phyloP scores from a whole-genome alignment of 2,329 filamentous ascomycete genomes.

The Paraconiothyrium sp. region DNA sequence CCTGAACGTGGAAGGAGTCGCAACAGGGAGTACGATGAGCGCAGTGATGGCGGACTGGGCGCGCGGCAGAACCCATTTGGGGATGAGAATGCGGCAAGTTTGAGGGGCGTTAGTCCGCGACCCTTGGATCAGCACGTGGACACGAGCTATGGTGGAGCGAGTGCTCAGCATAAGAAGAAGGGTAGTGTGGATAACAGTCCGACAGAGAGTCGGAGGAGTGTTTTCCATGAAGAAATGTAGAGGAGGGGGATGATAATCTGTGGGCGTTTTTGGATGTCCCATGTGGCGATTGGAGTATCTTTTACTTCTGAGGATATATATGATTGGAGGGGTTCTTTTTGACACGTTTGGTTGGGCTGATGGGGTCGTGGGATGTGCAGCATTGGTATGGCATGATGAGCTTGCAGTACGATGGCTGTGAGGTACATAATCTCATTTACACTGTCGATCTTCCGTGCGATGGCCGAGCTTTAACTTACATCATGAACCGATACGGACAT shows the following conservation, averaged over 20 bases:
- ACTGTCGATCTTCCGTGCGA: neutral
- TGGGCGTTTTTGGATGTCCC: conserved; percentile 9
- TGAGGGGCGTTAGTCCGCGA: conserved; percentile 78
- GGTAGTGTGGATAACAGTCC: conserved; percentile 63
- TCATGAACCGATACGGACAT: too few species aligned
- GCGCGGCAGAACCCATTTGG: conserved; percentile 44
- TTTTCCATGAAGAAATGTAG: conserved; percentile 75
- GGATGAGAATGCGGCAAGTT: conserved; percentile 55
- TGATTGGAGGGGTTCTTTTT: neutral
- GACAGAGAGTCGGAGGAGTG: conserved; percentile 71
- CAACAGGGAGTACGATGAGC: conserved; percentile 58
- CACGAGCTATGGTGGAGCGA: conserved; percentile 50
- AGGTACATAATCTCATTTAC: conserved; percentile 5
- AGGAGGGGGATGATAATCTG: neutral
- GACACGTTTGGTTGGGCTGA: neutral
- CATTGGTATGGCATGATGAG: neutral
- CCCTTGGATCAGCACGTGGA: conserved; percentile 66
- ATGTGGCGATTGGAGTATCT: conserved; percentile 10
- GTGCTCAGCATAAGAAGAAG: conserved; percentile 51
- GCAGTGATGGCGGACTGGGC: conserved; percentile 42
- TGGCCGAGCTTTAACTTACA: neutral
- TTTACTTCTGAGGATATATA: conserved; percentile 12
- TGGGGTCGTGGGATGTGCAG: neutral
- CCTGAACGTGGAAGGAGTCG: conserved; percentile 56
- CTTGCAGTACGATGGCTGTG: neutral